Percentiles rank a stretch among this genome's conserved stretches.
Conservation (phyloP, 371 early-diverging fungal genomes). For the Phascolomyces articulosus region DNA sequence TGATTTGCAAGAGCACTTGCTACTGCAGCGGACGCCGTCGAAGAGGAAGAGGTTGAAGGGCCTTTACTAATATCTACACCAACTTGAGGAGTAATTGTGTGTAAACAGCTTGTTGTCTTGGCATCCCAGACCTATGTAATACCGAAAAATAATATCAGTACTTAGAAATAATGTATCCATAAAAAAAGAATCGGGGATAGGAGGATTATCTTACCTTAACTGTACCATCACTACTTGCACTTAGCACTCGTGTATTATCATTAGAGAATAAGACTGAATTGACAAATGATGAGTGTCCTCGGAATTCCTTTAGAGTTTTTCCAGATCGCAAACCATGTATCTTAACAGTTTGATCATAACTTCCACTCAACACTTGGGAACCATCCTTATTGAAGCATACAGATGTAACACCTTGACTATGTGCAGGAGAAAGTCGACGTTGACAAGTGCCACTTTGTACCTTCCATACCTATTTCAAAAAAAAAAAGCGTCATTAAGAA, state of each 20-base stretch:
- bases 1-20: neutral
- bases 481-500: neutral
- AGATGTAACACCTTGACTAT: constrained; percentile 83
- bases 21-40: constrained; percentile 17
- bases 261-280: constrained; percentile 75
- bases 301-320: constrained; percentile 84
- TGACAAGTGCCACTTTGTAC: constrained; percentile 76
- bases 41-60: constrained; percentile 8
- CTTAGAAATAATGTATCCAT: neutral
- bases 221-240: constrained; percentile 87
- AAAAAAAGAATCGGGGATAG: neutral
- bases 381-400: constrained; percentile 77
- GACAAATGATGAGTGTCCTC: constrained; percentile 89
- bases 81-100: constrained; percentile 26
- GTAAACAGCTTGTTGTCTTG: constrained; percentile 18
- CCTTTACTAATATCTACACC: constrained; percentile 22
- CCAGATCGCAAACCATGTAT: constrained; percentile 90
- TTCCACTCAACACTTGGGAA: constrained; percentile 74
- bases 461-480: constrained; percentile 67
- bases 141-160: neutral
- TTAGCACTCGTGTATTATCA: constrained; percentile 71
- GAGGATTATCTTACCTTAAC: constrained; percentile 61
- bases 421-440: constrained; percentile 79
- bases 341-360: constrained; percentile 81
- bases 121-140: constrained; percentile 19